A percentile compares a stretch with the other conserved stretches of the same genome.
Conservation (phyloP, 306 rosid genomes). For the Dicorynia guianensis region DNA sequence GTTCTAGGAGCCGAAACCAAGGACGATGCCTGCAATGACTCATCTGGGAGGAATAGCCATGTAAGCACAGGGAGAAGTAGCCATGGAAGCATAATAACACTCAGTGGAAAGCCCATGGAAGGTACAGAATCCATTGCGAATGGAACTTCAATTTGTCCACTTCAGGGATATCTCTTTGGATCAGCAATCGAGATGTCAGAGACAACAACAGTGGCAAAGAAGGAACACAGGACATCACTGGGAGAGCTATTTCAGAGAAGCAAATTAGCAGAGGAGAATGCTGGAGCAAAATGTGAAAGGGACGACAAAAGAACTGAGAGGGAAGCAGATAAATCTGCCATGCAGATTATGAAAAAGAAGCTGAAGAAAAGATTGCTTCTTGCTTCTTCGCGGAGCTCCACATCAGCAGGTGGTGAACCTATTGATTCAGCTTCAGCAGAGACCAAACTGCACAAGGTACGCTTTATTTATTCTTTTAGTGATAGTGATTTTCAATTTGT, state of each 20-base stretch:
- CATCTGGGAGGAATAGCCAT: constrained; percentile 85
- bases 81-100: constrained; percentile 83
- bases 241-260: constrained; percentile 83
- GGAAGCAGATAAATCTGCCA: constrained; percentile 71
- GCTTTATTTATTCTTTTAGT: not conserved
- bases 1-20: constrained; percentile 79
- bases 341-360: constrained; percentile 71
- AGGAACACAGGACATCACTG: constrained; percentile 85
- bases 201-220: constrained; percentile 66
- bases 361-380: constrained; percentile 73
- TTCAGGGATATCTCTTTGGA: constrained; percentile 85
- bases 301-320: constrained; percentile 62
- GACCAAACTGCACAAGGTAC: constrained; percentile 78
- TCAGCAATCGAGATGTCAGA: constrained; percentile 74
- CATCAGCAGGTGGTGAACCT: constrained; percentile 43
- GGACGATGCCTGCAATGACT: constrained; percentile 71
- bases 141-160: constrained; percentile 73
- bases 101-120: constrained; percentile 77
- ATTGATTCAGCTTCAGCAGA: constrained; percentile 70
- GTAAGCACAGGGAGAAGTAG: constrained; percentile 90
- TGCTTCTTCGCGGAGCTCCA: constrained; percentile 60
- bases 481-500: too few relatives aligned
- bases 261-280: constrained; percentile 68
- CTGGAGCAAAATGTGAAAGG: constrained; percentile 55
- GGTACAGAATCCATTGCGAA: constrained; percentile 56